Evolutionary conservation across 805 yeast species (phyloP).

Genomic region (Myxozyma neglecta): DNA sequence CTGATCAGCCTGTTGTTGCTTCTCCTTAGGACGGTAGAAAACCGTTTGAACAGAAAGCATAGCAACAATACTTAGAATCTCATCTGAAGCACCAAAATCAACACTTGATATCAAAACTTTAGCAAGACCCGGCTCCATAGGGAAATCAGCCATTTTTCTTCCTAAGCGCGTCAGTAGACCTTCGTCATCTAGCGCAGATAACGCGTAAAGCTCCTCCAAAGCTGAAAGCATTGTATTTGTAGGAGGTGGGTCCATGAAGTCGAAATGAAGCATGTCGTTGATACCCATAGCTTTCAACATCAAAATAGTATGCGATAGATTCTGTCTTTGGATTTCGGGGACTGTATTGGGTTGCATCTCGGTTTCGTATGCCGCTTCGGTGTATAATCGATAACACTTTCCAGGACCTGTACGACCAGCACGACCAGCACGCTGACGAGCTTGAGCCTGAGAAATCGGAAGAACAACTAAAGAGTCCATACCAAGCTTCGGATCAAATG

Average conservation of each 20-base stretch:
- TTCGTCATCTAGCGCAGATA: slow-evolving; percentile 79
- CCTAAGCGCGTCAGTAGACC: slow-evolving; percentile 82
- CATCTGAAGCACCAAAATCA: slow-evolving; percentile 60
- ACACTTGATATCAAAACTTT: slow-evolving; percentile 69
- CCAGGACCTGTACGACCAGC: slow-evolving; percentile 99
- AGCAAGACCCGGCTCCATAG: slow-evolving; percentile 87
- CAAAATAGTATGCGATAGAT: slow-evolving; percentile 72
- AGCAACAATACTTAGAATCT: slow-evolving; percentile 70
- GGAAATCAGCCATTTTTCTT: slow-evolving; percentile 83
- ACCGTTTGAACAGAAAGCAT: slow-evolving; percentile 80
- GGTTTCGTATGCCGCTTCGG: slow-evolving; percentile 74
- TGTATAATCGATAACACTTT: slow-evolving; percentile 83
- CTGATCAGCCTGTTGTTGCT: slow-evolving; percentile 61
- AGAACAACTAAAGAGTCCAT: slow-evolving; percentile 84
- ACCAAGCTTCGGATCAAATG: slow-evolving; percentile 81
- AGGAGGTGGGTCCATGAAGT: slow-evolving; percentile 89
- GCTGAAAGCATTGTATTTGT: slow-evolving; percentile 70
- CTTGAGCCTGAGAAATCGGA: slow-evolving; percentile 92
- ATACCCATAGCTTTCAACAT: slow-evolving; percentile 81
- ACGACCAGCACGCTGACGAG: slow-evolving; percentile 95
- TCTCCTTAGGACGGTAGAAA: slow-evolving; percentile 69
- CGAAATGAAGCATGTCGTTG: slow-evolving; percentile 75
- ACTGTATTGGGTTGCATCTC: slow-evolving; percentile 78
- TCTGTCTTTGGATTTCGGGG: slow-evolving; percentile 90
- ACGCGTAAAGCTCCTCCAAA: slow-evolving; percentile 74